Base-by-base conservation (phyloP, 108 stramenopile genomes). In the Aurantiochytrium sp. region DNA sequence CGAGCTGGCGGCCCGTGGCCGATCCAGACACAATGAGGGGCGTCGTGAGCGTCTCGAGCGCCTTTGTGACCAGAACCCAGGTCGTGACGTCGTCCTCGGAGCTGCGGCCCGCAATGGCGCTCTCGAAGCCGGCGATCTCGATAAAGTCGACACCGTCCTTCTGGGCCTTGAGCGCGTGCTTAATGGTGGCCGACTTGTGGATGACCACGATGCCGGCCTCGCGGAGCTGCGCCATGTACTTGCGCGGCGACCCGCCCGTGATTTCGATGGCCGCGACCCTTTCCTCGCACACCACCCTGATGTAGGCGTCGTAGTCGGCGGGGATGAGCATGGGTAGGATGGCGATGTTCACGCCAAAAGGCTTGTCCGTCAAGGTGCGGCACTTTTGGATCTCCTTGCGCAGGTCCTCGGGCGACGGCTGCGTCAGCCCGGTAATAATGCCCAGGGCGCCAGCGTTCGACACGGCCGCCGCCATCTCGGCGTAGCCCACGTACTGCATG, bases 351-450 rank as follows among this genome's bases (percentile, higher is more conserved):
- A 81, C 73, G 21, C 73, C 73, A 48, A 81, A 81, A 19, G 73
- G 73, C 73, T 81, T 81, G 45, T 81, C 73, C 73, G 73, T 81
- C 73, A 81, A 8, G 19, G 2, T 81, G 19, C 73, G 21, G 73
- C 73, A 81, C 73, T 81, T 81, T 12, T 24, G 73, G 1, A 81
- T 81, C 73, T 81, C 73, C 73, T 81, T 81, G 73, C 73, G 73
- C 42, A 81, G 73, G 4, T 81, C 73, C 30, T 81, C 73, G 1
- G 73, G 73, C 24, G 73, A 30, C 39, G 73, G 73, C 45, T 81
- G 73, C 45, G 73, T 81, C 3, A 81, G 73, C 12, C 24, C 73
- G 1, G 73, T 81, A 42, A 81, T 41, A 17, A 81, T 81, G 39
- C 73, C 73, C 21, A 81, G 39, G 39, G 73, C 73, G n/a, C 73